A percentile compares a stretch with the other conserved stretches of the same genome.
Conservation (phyloP, 768 basidiomycete species). For the Auriscalpium vulgare region DNA sequence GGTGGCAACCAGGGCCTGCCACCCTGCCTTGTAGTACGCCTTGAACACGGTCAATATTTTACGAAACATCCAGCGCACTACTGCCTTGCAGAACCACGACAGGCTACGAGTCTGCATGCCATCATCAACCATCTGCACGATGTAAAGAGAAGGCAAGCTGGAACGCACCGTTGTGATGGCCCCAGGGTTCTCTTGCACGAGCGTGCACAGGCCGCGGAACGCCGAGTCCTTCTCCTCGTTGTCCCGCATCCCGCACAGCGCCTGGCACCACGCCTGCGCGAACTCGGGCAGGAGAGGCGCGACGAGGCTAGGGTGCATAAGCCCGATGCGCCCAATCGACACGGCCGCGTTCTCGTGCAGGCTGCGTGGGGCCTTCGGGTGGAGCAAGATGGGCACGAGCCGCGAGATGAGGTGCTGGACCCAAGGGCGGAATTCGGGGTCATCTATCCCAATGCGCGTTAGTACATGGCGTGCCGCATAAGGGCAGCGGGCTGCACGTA, state of each 20-base stretch:
- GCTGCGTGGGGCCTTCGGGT: constrained; percentile 87
- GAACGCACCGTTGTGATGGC: constrained; percentile 78
- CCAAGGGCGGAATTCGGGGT: constrained; percentile 87
- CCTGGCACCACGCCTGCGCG: constrained; percentile 94
- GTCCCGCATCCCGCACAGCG: constrained; percentile 95
- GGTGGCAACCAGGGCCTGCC: constrained; percentile 72
- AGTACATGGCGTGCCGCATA: not conserved
- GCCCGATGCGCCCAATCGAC: constrained; percentile 91
- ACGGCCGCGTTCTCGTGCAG: constrained; percentile 98
- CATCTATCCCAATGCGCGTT: constrained; percentile 36
- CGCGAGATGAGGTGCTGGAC: constrained; percentile 80
- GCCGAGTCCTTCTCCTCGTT: constrained; percentile 99
- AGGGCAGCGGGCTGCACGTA: constrained; percentile 23
- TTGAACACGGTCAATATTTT: constrained; percentile 88
- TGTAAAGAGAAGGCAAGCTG: not conserved
- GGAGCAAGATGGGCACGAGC: constrained; percentile 87
- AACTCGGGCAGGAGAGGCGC: constrained; percentile 87
- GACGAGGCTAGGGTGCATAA: constrained; percentile 84
- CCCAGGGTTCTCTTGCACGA: constrained; percentile 95
- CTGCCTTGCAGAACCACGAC: constrained; percentile 97
- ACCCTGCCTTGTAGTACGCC: constrained; percentile 75
- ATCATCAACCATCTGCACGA: not conserved
- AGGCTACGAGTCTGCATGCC: constrained; percentile 67
- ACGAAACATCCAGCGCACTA: constrained; percentile 96
- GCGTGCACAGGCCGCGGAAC: constrained; percentile 93